Base-by-base conservation (phyloP, 1,284 basidiomycete genomes). In the Cerrena zonata region DNA sequence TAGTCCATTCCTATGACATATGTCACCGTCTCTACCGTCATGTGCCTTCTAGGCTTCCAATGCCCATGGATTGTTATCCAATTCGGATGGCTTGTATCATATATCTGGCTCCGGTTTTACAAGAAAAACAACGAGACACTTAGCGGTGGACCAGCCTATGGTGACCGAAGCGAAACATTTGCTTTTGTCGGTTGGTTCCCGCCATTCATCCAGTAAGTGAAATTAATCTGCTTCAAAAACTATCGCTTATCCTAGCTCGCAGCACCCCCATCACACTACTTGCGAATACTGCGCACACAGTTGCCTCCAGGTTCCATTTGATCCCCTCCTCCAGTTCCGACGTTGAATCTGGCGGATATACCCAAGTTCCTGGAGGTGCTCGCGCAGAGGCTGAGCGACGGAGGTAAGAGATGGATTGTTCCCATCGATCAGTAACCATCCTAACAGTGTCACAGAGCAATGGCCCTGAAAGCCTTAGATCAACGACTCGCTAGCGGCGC, bases 161-260 rank as follows among this genome's bases (percentile, higher is more conserved):
- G 95, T 18, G 95, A 99, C 65, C 74, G 93, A 51, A 93, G 89
- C 69, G 96, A 98, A 66, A 96, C 94, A 0, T 99, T 99, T 64
- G 86, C 92, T n/a, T 86, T 99, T 61, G 78, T 93, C 26, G 85
- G 84, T 55, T 99, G 94, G 93, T 98, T 99, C 79, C 95, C 95
- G 52, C 92, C 94, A 22, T 83, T 94, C 63, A 68, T 90, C 56
- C 89, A 95, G 94, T 95, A 56, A 63, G 86, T 70, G 2, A 5
- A 18, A 21, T 43, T 34, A 30, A 4, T 43, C 11, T 19, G 25
- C 7, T 13, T 5, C 5, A 21, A 44, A 18, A 24, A 15, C 22
- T 13, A 13, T 42, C 23, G 7, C 27, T 42, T 43, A 24, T 40
- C 38, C 44, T 41, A 5, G 26, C 24, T 40, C 47, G 21, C 56